Percentiles rank a stretch among this genome's conserved stretches.
Evolutionary conservation across 164 flowering plant species (phyloP).

Genomic region (Vitis rupestris): DNA sequence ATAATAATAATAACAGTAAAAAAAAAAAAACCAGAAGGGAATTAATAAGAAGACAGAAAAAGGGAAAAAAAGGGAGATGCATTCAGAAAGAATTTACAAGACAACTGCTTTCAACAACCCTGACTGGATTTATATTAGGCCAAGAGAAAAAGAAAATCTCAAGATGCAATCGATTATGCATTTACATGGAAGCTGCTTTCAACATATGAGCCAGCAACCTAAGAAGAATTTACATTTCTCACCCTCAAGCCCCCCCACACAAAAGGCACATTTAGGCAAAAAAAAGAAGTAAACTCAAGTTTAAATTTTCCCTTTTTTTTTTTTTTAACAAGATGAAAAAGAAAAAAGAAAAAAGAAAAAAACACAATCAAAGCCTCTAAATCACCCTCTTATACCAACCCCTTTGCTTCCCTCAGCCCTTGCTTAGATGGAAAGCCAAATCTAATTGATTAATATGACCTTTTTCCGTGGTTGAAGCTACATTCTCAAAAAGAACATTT

Average conservation of each 20-base stretch:
- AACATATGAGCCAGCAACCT: conserved; percentile 43
- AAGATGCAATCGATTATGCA: conserved; percentile 33
- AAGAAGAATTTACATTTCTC: conserved; percentile 62
- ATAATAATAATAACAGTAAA: too few species aligned
- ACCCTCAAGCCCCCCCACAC: conserved; percentile 37
- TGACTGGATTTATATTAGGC: conserved; percentile 6
- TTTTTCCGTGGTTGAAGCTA: conserved; percentile 13
- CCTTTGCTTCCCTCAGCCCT: conserved; percentile 15
- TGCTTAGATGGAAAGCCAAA: conserved; percentile 22
- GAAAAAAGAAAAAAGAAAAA: conserved; percentile 10
- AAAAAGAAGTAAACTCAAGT: conserved; percentile 12
- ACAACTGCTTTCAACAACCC: conserved; percentile 8
- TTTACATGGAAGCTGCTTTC: conserved; percentile 52
- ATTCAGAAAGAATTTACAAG: not conserved
- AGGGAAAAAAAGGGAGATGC: not conserved
- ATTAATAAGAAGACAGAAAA: too few species aligned
- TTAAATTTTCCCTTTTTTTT: not conserved
- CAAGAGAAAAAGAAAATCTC: conserved; percentile 3
- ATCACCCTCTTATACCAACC: conserved; percentile 14
- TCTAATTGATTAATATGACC: conserved; percentile 25
- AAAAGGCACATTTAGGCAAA: conserved; percentile 27
- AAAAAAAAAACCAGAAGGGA: too few species aligned
- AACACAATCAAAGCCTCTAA: conserved; percentile 30
- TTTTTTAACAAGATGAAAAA: not conserved
- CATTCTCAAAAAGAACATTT: conserved; percentile 14